A percentile compares a stretch with the other conserved stretches of the same genome.
These are phyloP conservation scores for Aschersonia sp. DNA, from an alignment of 2,329 filamentous ascomycete genomes.

Conservation along the genomic window DNA sequence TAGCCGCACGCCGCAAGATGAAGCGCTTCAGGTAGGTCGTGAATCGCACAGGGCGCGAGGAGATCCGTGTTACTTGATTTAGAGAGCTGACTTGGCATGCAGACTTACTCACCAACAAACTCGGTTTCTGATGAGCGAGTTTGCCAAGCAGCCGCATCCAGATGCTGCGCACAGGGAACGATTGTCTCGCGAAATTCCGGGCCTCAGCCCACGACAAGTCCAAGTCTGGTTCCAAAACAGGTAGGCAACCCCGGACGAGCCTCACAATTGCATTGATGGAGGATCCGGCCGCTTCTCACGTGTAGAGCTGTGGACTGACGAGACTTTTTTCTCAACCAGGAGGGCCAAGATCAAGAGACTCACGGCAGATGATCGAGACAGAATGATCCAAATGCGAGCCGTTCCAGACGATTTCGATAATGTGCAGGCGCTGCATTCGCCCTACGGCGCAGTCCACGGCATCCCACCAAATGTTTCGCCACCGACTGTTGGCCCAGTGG, in stretches of 20 bases:
- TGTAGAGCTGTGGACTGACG: not conserved
- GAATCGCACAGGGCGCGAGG: too few relatives aligned
- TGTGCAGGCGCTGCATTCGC: slow-evolving; percentile 52
- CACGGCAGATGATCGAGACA: slow-evolving; percentile 54
- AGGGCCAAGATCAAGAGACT: slow-evolving; percentile 60
- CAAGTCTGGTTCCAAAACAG: slow-evolving; percentile 99
- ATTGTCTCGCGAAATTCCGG: slow-evolving; percentile 79
- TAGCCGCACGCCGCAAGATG: slow-evolving; percentile 49
- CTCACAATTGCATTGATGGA: too few relatives aligned
- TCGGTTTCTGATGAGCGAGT: slow-evolving; percentile 95
- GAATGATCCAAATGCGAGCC: slow-evolving; percentile 59
- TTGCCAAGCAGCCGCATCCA: slow-evolving; percentile 85
- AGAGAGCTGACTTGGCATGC: slow-evolving; percentile 17
- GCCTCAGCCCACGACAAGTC: slow-evolving; percentile 80
- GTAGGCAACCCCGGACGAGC: slow-evolving; percentile 31
- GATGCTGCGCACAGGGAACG: slow-evolving; percentile 83
- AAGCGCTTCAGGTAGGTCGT: slow-evolving; percentile 59
- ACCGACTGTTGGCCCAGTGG: slow-evolving; percentile 25
- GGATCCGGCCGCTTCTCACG: too few relatives aligned
- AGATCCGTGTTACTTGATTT: too few relatives aligned
- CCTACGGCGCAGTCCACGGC: slow-evolving; percentile 46
- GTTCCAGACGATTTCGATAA: slow-evolving; percentile 60
- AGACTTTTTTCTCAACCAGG: slow-evolving; percentile 18
- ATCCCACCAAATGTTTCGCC: slow-evolving; percentile 32
- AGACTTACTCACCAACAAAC: slow-evolving; percentile 94